phyloP scores from a whole-genome alignment of 2,329 filamentous ascomycete genomes.

The Kalaharituber pfeilii region DNA sequence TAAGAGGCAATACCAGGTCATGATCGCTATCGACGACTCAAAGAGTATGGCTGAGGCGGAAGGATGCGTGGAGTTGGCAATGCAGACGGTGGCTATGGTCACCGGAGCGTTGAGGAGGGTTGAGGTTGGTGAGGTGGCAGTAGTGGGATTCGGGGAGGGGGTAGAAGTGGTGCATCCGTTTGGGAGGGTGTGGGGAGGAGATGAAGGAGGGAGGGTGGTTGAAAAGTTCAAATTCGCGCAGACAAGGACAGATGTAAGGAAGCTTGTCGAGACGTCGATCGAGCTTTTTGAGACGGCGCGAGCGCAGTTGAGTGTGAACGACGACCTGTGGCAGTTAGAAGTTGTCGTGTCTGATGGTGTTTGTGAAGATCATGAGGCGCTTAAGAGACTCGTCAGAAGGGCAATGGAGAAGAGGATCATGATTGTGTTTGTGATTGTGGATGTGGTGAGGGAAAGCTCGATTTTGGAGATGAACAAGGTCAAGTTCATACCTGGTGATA shows the following conservation, averaged over 20 bases:
- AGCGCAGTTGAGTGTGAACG: constrained; percentile 33
- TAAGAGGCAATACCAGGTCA: constrained; percentile 90
- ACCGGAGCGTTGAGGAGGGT: constrained; percentile 76
- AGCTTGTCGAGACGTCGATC: constrained; percentile 56
- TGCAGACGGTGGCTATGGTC: constrained; percentile 87
- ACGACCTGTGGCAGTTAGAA: constrained; percentile 85
- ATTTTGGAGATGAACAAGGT: constrained; percentile 83
- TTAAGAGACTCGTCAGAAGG: constrained; percentile 65
- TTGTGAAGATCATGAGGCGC: constrained; percentile 72
- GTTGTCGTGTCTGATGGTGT: constrained; percentile 88
- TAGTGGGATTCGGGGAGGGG: constrained; percentile 73
- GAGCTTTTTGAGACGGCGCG: constrained; percentile 65
- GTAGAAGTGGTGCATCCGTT: constrained; percentile 78
- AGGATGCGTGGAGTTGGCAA: constrained; percentile 58
- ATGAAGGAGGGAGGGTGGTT: constrained; percentile 68
- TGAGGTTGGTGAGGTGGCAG: constrained; percentile 81
- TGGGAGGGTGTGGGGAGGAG: constrained; percentile 59
- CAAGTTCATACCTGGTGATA: constrained; percentile 53
- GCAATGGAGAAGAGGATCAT: constrained; percentile 90
- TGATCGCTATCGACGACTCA: constrained; percentile 92
- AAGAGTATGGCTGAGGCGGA: constrained; percentile 75
- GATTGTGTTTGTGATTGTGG: constrained; percentile 95
- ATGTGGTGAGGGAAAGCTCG: constrained; percentile 43
- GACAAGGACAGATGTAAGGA: constrained; percentile 66
- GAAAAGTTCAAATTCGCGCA: constrained; percentile 74